Base-by-base conservation (phyloP, 164 flowering plant species). In the Amborella trichopoda region DNA sequence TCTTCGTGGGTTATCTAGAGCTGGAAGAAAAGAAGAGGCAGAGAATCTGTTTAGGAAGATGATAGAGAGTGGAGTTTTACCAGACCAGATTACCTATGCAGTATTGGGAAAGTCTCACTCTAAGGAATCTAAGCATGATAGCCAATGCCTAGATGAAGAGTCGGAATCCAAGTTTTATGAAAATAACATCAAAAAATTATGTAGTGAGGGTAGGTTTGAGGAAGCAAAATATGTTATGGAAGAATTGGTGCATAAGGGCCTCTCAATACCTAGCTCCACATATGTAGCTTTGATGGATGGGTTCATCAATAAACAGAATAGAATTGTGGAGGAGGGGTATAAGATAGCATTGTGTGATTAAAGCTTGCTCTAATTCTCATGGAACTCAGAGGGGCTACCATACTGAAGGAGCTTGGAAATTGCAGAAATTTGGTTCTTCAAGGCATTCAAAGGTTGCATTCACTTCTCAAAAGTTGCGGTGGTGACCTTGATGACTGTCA, bases 241-340 rank as follows among this genome's bases (percentile, higher is more conserved):
- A 44, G 83, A 78, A 55, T 36, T 64, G 50, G 51, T 47, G 3
- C 53, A 69, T 51, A 71, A 74, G 59, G 93, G 90, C 27, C 39
- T 76, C 32, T 1, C 59, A 21, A 44, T 84, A 23, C 56, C 60
- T 26, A 77, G 68, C 26, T 68, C 68, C 6, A 43, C 77, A n/a
- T 80, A 75, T 56, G 53, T 89, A 21, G 52, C 59, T 46, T 52
- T 89, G 52, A 80, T 89, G 77, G 53, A 64, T 42, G 90, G 83
- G 36, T 76, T 89, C 11, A 49, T 89, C 27, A 73, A 60, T 66
- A 68, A 82, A 55, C 69, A 85, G 19, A 89, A 74, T 66, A 57
- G 77, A 46, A 70, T 56, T n/a, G n/a, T n/a, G n/a, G n/a, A n/a
- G n/a, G n/a, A n/a, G n/a, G n/a, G n/a, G n/a, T n/a, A n/a, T n/a